Conservation (phyloP, 495 filamentous ascomycete genomes). For the Neurospora sublineolata region DNA sequence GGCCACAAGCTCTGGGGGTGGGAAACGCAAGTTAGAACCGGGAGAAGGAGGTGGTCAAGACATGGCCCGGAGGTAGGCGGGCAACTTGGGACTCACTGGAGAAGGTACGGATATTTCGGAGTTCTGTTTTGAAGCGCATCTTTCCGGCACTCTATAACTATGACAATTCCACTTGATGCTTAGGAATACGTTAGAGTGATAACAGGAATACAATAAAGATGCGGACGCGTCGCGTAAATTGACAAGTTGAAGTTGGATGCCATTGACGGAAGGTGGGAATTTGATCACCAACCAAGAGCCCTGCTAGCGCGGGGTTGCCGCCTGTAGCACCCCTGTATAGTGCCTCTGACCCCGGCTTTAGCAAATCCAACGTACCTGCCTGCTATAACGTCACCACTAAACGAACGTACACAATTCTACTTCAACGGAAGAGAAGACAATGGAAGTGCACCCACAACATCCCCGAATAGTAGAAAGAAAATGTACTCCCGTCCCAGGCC, state of each 20-base stretch:
- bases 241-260: not conserved
- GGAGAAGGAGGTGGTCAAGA: not conserved
- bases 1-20: slow-evolving; percentile 58
- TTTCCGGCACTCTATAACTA: slow-evolving; percentile 4
- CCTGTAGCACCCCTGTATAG: not conserved
- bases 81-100: slow-evolving; percentile 45
- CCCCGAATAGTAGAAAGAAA: not conserved
- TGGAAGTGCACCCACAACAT: not conserved
- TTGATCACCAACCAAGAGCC: not conserved
- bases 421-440: not conserved
- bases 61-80: not conserved
- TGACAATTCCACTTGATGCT: not conserved
- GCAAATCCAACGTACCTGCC: not conserved
- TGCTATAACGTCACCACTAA: not conserved
- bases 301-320: not conserved
- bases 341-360: not conserved
- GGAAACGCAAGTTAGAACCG: slow-evolving; percentile 1
- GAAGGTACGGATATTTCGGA: slow-evolving; percentile 74
- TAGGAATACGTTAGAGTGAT: not conserved
- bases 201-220: not conserved
- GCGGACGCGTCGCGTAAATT: slow-evolving; percentile 3
- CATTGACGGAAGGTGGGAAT: not conserved
- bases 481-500: not conserved
- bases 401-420: not conserved
- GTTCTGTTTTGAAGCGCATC: slow-evolving; percentile 73